phyloP scores from a whole-genome alignment of 2,329 filamentous ascomycete genomes.

The Aspergillus sp. region DNA sequence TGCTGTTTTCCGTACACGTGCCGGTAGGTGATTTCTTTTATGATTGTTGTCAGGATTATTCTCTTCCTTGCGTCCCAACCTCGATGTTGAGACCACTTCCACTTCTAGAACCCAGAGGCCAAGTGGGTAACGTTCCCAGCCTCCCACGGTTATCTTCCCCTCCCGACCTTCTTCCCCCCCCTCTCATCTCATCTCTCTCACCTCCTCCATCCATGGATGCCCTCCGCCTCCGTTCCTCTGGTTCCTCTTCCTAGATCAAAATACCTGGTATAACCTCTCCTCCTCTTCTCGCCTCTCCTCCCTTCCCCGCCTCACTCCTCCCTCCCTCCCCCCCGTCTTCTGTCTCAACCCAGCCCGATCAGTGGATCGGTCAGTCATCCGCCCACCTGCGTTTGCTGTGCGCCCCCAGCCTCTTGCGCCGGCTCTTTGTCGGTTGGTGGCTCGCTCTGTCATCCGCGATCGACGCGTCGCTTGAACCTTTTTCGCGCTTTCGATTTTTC shows the following conservation, averaged over 20 bases:
- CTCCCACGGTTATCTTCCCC: slow-evolving; percentile 1
- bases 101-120: no score
- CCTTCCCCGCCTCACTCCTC: neutral
- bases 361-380: slow-evolving; percentile 11
- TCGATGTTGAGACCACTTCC: no score
- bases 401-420: slow-evolving; percentile 14
- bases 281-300: neutral
- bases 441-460: slow-evolving; percentile 13
- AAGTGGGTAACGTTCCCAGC: neutral
- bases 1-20: slow-evolving; percentile 17
- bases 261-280: neutral
- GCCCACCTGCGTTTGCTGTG: slow-evolving; percentile 19
- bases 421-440: slow-evolving; percentile 1
- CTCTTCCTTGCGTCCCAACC: neutral
- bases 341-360: neutral
- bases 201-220: neutral
- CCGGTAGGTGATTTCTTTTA: slow-evolving; percentile 16
- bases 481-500: neutral
- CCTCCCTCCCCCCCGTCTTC: slow-evolving; percentile 1
- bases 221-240: neutral
- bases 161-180: neutral
- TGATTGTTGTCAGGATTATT: slow-evolving; percentile 9
- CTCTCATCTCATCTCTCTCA: neutral
- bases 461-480: neutral
- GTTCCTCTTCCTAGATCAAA: neutral